A percentile compares a stretch with the other conserved stretches of the same genome.
Conservation (phyloP, 805 yeast genomes). For the Kluyveromyces siamensis region DNA sequence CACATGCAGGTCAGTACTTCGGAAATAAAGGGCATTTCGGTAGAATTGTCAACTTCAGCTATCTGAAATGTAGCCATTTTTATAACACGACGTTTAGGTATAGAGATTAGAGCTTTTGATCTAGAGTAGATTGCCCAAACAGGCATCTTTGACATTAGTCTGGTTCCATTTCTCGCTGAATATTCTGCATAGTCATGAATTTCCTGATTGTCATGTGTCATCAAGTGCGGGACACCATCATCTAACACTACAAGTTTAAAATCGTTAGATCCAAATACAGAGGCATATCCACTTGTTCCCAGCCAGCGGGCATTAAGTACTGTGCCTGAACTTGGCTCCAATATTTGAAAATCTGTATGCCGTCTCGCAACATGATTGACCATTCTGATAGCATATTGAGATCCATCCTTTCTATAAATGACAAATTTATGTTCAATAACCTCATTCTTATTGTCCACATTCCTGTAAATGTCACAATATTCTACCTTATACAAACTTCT, state of each 20-base stretch:
- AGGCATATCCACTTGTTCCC: constrained; percentile 31
- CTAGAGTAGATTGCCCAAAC: constrained; percentile 25
- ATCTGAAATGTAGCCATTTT: constrained; percentile 18
- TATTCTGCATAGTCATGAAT: constrained; percentile 9
- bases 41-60: constrained; percentile 9
- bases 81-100: constrained; percentile 22
- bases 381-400: constrained; percentile 21
- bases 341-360: constrained; percentile 21
- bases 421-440: constrained; percentile 24
- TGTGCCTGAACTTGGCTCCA: constrained; percentile 13
- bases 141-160: constrained; percentile 19
- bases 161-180: constrained; percentile 5
- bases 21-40: constrained; percentile 20
- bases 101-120: constrained; percentile 13
- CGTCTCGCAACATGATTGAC: constrained; percentile 24
- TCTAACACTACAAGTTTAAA: constrained; percentile 29
- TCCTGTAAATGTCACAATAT: constrained; percentile 27
- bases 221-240: constrained; percentile 26
- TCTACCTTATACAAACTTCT: constrained; percentile 18
- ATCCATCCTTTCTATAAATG: constrained; percentile 20
- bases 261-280: constrained; percentile 28
- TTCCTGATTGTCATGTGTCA: constrained; percentile 14
- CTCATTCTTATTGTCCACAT: constrained; percentile 13
- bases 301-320: constrained; percentile 32
- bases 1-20: constrained; percentile 27